phyloP scores from a whole-genome alignment of 2,329 filamentous ascomycete species.

The Phyllosticta ampelicida region DNA sequence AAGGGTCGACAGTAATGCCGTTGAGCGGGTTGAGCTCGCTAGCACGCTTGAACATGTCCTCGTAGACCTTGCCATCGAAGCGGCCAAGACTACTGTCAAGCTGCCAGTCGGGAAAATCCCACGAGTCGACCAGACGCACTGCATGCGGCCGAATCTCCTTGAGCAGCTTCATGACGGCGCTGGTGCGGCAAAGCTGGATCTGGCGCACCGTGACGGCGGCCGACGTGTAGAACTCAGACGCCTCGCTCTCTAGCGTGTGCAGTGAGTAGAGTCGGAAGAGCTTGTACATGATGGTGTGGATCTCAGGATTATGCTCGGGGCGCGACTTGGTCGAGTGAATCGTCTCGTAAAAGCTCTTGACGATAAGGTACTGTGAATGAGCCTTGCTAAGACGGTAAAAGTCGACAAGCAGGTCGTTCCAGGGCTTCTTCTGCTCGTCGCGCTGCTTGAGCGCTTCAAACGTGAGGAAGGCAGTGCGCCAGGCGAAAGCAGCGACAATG shows the following conservation, averaged over 20 bases:
- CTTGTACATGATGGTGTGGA: slow-evolving; percentile 50
- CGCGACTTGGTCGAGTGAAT: slow-evolving; percentile 46
- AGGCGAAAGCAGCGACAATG: slow-evolving; percentile 63
- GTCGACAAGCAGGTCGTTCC: slow-evolving; percentile 68
- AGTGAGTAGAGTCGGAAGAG: slow-evolving; percentile 57
- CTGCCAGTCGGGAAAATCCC: slow-evolving; percentile 71
- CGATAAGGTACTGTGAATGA: slow-evolving; percentile 65
- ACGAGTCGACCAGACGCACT: slow-evolving; percentile 58
- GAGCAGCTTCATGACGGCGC: slow-evolving; percentile 57
- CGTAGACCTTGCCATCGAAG: slow-evolving; percentile 64
- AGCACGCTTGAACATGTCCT: slow-evolving; percentile 64
- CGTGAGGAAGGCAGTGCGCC: slow-evolving; percentile 62
- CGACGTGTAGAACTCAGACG: slow-evolving; percentile 61
- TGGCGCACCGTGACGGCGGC: slow-evolving; percentile 60
- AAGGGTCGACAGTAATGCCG: slow-evolving; percentile 59
- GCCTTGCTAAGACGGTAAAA: slow-evolving; percentile 68
- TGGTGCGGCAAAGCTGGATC: slow-evolving; percentile 58
- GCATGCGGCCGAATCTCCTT: slow-evolving; percentile 65
- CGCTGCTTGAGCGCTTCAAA: slow-evolving; percentile 66
- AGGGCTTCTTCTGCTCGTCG: slow-evolving; percentile 63
- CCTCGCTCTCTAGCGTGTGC: slow-evolving; percentile 57
- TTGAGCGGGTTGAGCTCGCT: slow-evolving; percentile 65
- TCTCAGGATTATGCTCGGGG: slow-evolving; percentile 47
- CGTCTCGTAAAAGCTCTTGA: slow-evolving; percentile 67
- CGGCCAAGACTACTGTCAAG: slow-evolving; percentile 61